Base-by-base conservation (phyloP, 306 rosid species). In the Carpinus fangiana region DNA sequence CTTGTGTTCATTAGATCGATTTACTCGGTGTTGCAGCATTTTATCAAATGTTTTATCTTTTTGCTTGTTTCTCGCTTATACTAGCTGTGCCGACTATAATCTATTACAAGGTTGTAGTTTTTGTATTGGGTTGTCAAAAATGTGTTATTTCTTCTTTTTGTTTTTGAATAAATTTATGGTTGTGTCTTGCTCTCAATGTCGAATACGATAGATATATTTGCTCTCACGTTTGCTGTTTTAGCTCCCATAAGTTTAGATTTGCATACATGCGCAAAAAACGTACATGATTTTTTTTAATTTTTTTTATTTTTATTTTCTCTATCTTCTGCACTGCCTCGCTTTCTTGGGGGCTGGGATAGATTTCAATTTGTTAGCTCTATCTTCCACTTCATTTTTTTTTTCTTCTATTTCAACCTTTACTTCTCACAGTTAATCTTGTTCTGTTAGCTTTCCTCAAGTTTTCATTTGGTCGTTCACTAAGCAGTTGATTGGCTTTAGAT, bases 161-260 rank as follows among this genome's bases (percentile, higher is more conserved):
- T 17, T 73, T 55, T 77, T 64, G 72, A 47, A 21, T 55, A 68
- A 14, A 52, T 17, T 57, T 43, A 12, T 45, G 76, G 80, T 73
- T 55, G 45, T 73, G 41, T 67, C 57, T 36, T 53, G 70, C 62
- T 18, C 43, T 18, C 48, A 8, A 47, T 57, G 26, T 60, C 28
- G 57, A 72, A 48, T 18, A 50, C 73, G 62, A 17, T 10, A 48
- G 12, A 48, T 45, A 54, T 67, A 20, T 48, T 54, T 41, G 43
- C 52, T 9, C 79, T 73, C 67, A 52, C 17, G 11, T 38, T 34
- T 41, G 14, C 13, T 18, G 41, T 11, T 75, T 53, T 46, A 6
- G 74, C 13, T 43, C 26, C 13, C 20, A 14, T 14, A 36, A 81
- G 70, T 79, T 60, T 38, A 72, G 65, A 76, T 84, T 75, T 50